Percentiles rank a stretch among this genome's conserved stretches.
These are phyloP conservation scores for Salix exigua DNA, from an alignment of 345 rosid species.

Conservation along the genomic window DNA sequence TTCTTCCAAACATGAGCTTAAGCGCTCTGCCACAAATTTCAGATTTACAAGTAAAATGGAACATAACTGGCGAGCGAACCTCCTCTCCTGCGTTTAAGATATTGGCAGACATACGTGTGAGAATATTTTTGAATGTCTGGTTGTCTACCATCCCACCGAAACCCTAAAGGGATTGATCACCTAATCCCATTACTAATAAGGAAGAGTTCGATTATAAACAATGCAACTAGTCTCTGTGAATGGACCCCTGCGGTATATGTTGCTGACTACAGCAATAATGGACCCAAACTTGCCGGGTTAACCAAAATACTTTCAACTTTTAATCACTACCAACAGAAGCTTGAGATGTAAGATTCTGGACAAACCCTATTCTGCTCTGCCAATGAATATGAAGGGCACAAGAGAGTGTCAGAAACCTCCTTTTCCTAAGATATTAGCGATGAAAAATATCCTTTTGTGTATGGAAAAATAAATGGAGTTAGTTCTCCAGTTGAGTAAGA, in stretches of 20 bases:
- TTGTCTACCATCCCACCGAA: conserved; percentile 15
- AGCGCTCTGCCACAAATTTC: too few species aligned
- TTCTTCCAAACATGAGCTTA: too few species aligned
- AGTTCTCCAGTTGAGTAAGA: too few species aligned
- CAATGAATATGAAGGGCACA: background rate
- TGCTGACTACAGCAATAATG: background rate
- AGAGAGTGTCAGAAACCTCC: too few species aligned
- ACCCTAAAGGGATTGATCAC: conserved; percentile 14
- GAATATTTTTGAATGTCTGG: background rate
- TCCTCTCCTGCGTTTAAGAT: background rate
- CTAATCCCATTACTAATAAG: conserved; percentile 3
- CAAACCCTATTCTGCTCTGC: too few species aligned
- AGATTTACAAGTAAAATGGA: too few species aligned
- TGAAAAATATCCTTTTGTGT: too few species aligned
- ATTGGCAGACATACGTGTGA: background rate
- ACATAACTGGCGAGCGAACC: background rate
- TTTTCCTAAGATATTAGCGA: too few species aligned
- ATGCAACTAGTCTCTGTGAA: too few species aligned
- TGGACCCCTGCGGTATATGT: background rate
- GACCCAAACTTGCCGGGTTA: conserved; percentile 11
- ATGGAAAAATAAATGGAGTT: too few species aligned
- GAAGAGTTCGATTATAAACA: background rate
- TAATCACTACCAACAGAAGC: background rate
- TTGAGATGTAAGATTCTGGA: background rate
- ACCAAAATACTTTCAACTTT: background rate